A percentile compares a stretch with the other conserved stretches of the same genome.
phyloP scores from a whole-genome alignment of 164 flowering plant genomes.

The Hamamelis virginiana region DNA sequence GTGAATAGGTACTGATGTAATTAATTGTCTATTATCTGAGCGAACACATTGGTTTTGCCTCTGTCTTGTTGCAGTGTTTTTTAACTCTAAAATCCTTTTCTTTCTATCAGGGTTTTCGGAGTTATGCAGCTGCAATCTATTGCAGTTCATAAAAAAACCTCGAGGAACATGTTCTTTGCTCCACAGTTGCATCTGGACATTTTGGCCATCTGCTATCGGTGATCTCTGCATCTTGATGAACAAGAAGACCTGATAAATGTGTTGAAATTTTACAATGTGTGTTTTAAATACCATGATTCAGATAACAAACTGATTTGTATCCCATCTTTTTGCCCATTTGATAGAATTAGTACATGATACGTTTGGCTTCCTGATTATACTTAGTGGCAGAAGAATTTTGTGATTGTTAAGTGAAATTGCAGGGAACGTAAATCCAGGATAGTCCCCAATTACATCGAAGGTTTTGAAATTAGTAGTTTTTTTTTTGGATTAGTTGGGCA shows the following conservation, averaged over 20 bases:
- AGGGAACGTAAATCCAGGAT: neutral
- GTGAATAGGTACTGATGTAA: no score
- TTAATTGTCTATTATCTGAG: neutral
- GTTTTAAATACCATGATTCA: conserved; percentile 1
- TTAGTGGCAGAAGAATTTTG: neutral
- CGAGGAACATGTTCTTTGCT: neutral
- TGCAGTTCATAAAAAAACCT: neutral
- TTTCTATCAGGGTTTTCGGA: conserved; percentile 3
- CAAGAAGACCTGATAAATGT: neutral
- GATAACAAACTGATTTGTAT: neutral
- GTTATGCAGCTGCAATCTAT: neutral
- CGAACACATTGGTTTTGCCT: neutral
- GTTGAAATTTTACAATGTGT: neutral
- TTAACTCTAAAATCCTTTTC: neutral
- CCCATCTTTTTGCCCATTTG: neutral
- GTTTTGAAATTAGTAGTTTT: neutral
- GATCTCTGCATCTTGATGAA: neutral
- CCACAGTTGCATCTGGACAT: neutral
- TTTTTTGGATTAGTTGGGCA: neutral
- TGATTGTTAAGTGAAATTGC: conserved; percentile 3
- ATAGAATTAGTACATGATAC: neutral
- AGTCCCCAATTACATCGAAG: neutral
- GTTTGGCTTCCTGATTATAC: neutral
- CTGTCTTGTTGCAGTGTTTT: neutral
- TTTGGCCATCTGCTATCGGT: neutral